A percentile compares a stretch with the other conserved stretches of the same genome.
These are phyloP conservation scores for Paraphoma chrysanthemicola DNA, from an alignment of 2,329 filamentous ascomycete species.

Conservation along the genomic window DNA sequence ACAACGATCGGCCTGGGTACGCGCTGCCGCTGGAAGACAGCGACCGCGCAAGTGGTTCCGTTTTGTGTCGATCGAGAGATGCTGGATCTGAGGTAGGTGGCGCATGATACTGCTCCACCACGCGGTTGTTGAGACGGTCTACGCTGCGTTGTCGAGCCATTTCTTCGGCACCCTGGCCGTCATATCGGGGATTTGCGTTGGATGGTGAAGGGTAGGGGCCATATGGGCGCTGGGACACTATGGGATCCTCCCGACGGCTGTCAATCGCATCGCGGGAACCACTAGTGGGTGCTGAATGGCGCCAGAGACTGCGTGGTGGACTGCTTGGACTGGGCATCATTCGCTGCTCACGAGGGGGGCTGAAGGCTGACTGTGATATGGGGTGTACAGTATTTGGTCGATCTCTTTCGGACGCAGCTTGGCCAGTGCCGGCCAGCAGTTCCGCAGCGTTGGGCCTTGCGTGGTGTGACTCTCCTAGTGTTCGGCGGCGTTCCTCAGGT, in stretches of 20 bases:
- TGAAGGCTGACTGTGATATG: conserved; percentile 46
- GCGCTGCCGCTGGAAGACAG: conserved; percentile 39
- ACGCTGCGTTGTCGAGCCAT: conserved; percentile 42
- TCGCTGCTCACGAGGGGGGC: conserved; percentile 42
- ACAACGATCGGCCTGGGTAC: conserved; percentile 33
- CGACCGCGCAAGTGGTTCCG: conserved; percentile 44
- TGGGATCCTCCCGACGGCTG: conserved; percentile 38
- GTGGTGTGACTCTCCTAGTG: conserved; percentile 45
- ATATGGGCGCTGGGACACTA: conserved; percentile 36
- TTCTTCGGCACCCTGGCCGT: conserved; percentile 31
- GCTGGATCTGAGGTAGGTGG: conserved; percentile 48
- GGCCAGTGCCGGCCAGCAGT: conserved; percentile 31
- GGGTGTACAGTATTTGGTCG: conserved; percentile 50
- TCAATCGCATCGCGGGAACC: conserved; percentile 34
- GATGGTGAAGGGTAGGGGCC: conserved; percentile 37
- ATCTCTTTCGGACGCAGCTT: conserved; percentile 34
- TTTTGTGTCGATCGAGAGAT: conserved; percentile 41
- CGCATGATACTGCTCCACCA: conserved; percentile 48
- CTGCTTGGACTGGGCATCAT: conserved; percentile 21
- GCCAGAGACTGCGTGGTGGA: conserved; percentile 39
- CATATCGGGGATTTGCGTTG: conserved; percentile 32
- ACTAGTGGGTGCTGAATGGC: conserved; percentile 34
- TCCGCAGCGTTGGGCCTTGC: conserved; percentile 42
- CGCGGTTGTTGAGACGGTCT: conserved; percentile 41
- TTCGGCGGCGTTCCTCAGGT: conserved; percentile 43